Evolutionary conservation across 176 grass and related monocot species (phyloP), one percentile per base, ranked within the genome.

Genomic region (Zea luxurians): DNA sequence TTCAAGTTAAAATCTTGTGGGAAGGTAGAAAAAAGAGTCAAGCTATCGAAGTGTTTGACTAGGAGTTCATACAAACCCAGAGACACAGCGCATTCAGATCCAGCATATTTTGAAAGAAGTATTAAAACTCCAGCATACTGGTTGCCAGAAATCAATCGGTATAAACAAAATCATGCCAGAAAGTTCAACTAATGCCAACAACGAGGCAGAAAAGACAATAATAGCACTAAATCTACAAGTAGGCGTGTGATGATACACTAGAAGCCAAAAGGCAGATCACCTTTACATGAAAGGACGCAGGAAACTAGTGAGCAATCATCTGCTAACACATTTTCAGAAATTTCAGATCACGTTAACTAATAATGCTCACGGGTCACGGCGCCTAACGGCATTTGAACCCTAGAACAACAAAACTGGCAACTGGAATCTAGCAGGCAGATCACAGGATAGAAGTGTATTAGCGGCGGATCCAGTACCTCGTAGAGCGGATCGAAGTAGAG

Each of bases 401-500:
- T 80, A 84, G 38, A 71, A 59, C 59, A 37, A 5, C 13, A 42
- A 27, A 48, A 20, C 42, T 16, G 17, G 34, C 10, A 71, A 47
- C 13, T 38, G 59, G 8, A 21, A 53, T n/a, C 6, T 37, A 73
- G 47, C 18, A 38, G 13, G 6, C 34, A 84, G 77, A 84, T 89
- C 87, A 76, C 5, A 17, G 13, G 35, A 4, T 13, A 27, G 20
- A 65, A 65, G 13, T 48, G 78, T 55, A 80, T 20, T 66, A 35
- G 20, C 38, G 61, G 83, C 37, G 53, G 77, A 90, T 93, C 77
- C 66, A 12, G 60, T 41, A 93, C 91, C 91, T 90, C 91, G 62
- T 89, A 89, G 18, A 87, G 58, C 50, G 92, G 89, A 94, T 98
- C 89, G 78, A 92, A 98, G 85, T 90, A 98, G 58, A 98, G 91